Evolutionary conservation across 2,329 filamentous ascomycete species (phyloP).

Genomic region (Byssothecium circinans): DNA sequence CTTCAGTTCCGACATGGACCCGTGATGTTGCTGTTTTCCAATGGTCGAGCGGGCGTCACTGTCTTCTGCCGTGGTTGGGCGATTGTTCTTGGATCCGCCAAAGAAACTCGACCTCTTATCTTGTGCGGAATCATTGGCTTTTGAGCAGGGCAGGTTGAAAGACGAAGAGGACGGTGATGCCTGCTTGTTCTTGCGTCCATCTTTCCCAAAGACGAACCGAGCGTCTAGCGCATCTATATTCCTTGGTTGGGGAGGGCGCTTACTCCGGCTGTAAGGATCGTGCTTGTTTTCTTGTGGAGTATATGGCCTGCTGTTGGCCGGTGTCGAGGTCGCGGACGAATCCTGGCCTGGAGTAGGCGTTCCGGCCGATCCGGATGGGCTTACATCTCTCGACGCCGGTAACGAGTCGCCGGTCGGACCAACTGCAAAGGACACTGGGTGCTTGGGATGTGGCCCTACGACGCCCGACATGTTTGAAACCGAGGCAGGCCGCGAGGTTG

Average conservation of each 20-base stretch:
- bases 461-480: slow-evolving; percentile 47
- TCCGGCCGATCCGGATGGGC: slow-evolving; percentile 62
- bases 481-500: slow-evolving; percentile 47
- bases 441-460: slow-evolving; percentile 51
- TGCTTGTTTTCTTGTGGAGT: slow-evolving; percentile 78
- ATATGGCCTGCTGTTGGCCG: slow-evolving; percentile 67
- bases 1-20: slow-evolving; percentile 93
- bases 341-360: slow-evolving; percentile 49
- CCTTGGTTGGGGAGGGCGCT: slow-evolving; percentile 69
- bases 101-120: slow-evolving; percentile 60
- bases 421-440: slow-evolving; percentile 58
- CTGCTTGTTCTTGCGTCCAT: slow-evolving; percentile 64
- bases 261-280: slow-evolving; percentile 84
- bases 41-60: slow-evolving; percentile 26
- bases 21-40: slow-evolving; percentile 54
- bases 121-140: slow-evolving; percentile 41
- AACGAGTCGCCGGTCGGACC: slow-evolving; percentile 59
- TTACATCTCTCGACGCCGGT: slow-evolving; percentile 59
- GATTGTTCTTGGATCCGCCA: slow-evolving; percentile 51
- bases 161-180: slow-evolving; percentile 33
- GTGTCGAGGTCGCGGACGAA: slow-evolving; percentile 50
- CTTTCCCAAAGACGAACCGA: slow-evolving; percentile 79
- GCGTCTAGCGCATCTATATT: slow-evolving; percentile 71
- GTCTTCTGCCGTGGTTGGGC: slow-evolving; percentile 48
- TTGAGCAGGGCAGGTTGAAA: slow-evolving; percentile 49